A percentile compares a stretch with the other conserved stretches of the same genome.
These are phyloP conservation scores for Phytophthora cryptogea DNA, from an alignment of 352 stramenopile species.

Conservation along the genomic window DNA sequence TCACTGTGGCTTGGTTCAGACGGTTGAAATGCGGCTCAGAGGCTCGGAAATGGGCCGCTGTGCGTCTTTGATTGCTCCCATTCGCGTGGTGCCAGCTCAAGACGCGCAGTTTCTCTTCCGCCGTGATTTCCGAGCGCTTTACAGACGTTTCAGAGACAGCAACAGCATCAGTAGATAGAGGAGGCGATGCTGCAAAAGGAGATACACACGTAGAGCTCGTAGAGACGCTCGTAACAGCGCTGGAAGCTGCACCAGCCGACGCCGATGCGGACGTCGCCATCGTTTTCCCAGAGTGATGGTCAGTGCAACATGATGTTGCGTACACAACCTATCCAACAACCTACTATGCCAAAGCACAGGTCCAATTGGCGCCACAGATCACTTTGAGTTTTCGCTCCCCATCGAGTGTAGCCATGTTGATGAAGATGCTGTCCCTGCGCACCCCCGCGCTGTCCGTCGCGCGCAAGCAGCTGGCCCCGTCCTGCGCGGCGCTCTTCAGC, in stretches of 20 bases:
- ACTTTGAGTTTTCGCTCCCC: neutral
- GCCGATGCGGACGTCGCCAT: no score
- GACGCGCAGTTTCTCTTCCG: constrained; percentile 24
- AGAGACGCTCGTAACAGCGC: neutral
- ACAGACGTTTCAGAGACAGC: neutral
- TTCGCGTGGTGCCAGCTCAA: constrained; percentile 23
- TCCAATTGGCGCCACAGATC: constrained; percentile 9
- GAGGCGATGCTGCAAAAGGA: neutral
- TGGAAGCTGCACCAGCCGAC: neutral
- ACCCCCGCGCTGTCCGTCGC: constrained; percentile 22
- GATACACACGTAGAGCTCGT: neutral
- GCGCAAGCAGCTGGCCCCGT: constrained; percentile 29
- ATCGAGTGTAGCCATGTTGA: constrained; percentile 22
- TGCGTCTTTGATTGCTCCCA: constrained; percentile 21
- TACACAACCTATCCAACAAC: neutral
- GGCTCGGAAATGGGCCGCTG: constrained; percentile 16
- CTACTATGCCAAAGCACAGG: neutral
- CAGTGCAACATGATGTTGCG: neutral
- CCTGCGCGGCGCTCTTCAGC: constrained; percentile 56
- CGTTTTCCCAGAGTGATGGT: neutral
- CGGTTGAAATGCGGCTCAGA: constrained; percentile 1
- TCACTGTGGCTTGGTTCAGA: constrained; percentile 24
- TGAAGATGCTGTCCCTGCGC: constrained; percentile 31
- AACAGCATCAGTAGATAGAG: neutral
- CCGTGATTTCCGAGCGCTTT: constrained; percentile 25